Conservation (phyloP, 768 basidiomycete genomes). For the Solioccasus polychromus region DNA sequence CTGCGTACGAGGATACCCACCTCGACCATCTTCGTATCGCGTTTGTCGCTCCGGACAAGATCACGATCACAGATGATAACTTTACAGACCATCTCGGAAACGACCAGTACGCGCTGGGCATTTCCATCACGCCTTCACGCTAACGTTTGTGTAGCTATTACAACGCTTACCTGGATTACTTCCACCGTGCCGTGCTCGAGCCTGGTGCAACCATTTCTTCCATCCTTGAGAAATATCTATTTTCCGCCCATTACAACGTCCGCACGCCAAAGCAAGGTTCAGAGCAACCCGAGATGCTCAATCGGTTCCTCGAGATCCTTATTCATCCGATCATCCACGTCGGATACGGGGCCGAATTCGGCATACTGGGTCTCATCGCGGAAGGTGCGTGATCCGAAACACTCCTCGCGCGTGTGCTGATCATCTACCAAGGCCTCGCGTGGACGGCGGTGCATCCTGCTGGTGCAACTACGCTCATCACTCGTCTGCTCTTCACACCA, state of each 20-base stretch:
- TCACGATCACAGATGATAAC: slow-evolving; percentile 25
- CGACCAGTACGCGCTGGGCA: slow-evolving; percentile 24
- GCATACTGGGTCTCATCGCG: slow-evolving; percentile 55
- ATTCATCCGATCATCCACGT: slow-evolving; percentile 65
- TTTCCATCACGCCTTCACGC: not conserved
- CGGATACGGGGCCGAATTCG: slow-evolving; percentile 65
- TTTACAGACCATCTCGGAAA: slow-evolving; percentile 27
- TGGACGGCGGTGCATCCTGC: slow-evolving; percentile 50
- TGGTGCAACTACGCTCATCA: slow-evolving; percentile 35
- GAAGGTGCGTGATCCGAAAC: slow-evolving; percentile 44
- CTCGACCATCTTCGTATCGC: slow-evolving; percentile 37
- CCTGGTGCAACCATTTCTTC: slow-evolving; percentile 29
- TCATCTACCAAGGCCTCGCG: slow-evolving; percentile 48
- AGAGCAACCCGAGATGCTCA: slow-evolving; percentile 55
- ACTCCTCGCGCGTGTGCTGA: not conserved
- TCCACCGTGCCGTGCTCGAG: slow-evolving; percentile 28
- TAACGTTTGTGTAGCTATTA: slow-evolving; percentile 23
- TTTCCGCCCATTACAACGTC: slow-evolving; percentile 51
- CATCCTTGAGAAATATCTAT: slow-evolving; percentile 60
- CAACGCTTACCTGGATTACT: slow-evolving; percentile 33
- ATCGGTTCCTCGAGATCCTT: slow-evolving; percentile 55
- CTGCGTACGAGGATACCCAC: slow-evolving; percentile 41
- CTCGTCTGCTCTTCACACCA: slow-evolving; percentile 30
- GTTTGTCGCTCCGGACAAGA: slow-evolving; percentile 24
- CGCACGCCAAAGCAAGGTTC: slow-evolving; percentile 25